Evolutionary conservation across 2,329 filamentous ascomycete genomes (phyloP).

Genomic region (Ceratocystis diversiconidia): DNA sequence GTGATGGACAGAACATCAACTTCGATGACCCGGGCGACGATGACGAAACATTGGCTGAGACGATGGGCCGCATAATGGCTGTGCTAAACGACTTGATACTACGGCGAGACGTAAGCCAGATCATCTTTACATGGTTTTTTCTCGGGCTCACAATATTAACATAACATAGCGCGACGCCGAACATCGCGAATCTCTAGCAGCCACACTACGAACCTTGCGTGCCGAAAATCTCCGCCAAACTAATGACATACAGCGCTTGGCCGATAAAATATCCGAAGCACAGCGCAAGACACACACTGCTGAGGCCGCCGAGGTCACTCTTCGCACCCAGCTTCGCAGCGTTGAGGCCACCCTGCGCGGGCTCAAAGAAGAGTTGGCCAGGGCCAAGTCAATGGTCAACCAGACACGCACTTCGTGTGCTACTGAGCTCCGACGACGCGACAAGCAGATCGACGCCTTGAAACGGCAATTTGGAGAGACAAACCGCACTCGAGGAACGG

Average conservation of each 20-base stretch:
- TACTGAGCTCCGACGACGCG: slow-evolving; percentile 80
- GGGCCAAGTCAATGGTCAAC: slow-evolving; percentile 63
- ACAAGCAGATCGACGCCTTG: slow-evolving; percentile 73
- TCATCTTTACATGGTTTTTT: neutral
- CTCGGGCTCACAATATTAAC: neutral
- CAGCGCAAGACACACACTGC: slow-evolving; percentile 41
- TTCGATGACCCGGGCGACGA: slow-evolving; percentile 61
- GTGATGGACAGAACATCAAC: slow-evolving; percentile 61
- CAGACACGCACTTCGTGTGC: slow-evolving; percentile 79
- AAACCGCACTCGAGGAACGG: slow-evolving; percentile 45
- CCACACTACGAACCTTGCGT: slow-evolving; percentile 61
- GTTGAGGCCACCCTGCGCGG: slow-evolving; percentile 60
- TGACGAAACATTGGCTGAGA: slow-evolving; percentile 40
- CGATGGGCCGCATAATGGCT: slow-evolving; percentile 79
- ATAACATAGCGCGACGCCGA: slow-evolving; percentile 66
- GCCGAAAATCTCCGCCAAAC: slow-evolving; percentile 61
- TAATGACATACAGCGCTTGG: slow-evolving; percentile 47
- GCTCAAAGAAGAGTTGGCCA: slow-evolving; percentile 71
- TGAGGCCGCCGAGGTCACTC: slow-evolving; percentile 56
- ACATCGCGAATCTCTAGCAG: slow-evolving; percentile 69
- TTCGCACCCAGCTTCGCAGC: slow-evolving; percentile 54
- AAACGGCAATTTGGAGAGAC: slow-evolving; percentile 74
- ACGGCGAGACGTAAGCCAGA: slow-evolving; percentile 60
- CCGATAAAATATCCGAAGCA: slow-evolving; percentile 39
- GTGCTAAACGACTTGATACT: slow-evolving; percentile 87